These are phyloP conservation scores for Triticum monococcum DNA, from an alignment of 176 grass and related monocot species.

Conservation along the genomic window DNA sequence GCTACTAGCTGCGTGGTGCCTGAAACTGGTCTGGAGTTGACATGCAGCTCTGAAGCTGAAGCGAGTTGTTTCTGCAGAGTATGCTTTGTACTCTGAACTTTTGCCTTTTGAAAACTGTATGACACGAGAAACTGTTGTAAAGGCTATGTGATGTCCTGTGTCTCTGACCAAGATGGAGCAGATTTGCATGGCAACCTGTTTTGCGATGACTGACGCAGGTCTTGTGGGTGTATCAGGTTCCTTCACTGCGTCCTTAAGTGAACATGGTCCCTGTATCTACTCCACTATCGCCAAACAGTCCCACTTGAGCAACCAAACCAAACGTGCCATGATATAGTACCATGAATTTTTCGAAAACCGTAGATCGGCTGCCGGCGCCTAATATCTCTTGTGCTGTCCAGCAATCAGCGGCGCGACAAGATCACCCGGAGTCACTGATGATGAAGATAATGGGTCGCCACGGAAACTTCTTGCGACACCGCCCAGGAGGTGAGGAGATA, in stretches of 20 bases:
- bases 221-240: not conserved
- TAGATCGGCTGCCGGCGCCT: not conserved
- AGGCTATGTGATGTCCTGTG: not conserved
- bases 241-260: not conserved
- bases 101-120: not conserved
- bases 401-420: not conserved
- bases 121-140: not conserved
- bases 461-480: too few relatives aligned
- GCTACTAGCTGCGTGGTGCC: not conserved
- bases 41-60: not conserved
- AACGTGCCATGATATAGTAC: not conserved
- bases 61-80: not conserved
- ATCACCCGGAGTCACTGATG: not conserved
- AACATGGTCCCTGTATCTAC: not conserved
- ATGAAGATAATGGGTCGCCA: not conserved
- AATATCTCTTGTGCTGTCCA: not conserved
- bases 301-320: not conserved
- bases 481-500: too few relatives aligned
- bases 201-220: not conserved
- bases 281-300: not conserved
- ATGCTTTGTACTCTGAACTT: not conserved
- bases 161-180: not conserved
- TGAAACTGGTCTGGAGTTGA: not conserved
- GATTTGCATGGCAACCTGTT: not conserved
- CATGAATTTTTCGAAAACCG: not conserved